Base-by-base conservation (phyloP, 2,329 filamentous ascomycete genomes). In the Cladophialophora yegresii region DNA sequence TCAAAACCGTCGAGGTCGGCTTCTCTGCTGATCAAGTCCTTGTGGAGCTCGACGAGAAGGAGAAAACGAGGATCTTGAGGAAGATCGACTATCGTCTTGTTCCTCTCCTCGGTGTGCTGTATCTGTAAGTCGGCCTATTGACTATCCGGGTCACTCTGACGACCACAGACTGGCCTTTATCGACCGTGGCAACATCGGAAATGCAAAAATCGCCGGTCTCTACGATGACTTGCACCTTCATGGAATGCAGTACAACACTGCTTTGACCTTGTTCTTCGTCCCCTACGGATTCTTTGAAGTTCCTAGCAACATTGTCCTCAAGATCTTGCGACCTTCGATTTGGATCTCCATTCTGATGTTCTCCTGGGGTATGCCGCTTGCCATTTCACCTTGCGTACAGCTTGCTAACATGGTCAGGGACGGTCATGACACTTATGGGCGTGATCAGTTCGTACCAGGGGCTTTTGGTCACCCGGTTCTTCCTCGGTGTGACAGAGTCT, bases 261-360 rank as follows among this genome's bases (percentile, higher is more conserved):
- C 70, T 7, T 53, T 71, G 51, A 63, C 68, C 9, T 57, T 72
- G 10, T 72, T 72, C 62, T 73, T 73, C 56, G 62, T 70, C 20
- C 63, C 68, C 6, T 71, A 71, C 61, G 54, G 62, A 40, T 23
- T 70, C 20, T 66, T 71, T 30, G 69, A 82, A 67, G 73, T 83
- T 3, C 81, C 81, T 4, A 78, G 77, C 68, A 83, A 83, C 68
- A 68, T 82, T 20, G 78, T 89, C 9, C 72, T 83, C 58, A 79
- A 78, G 62, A 62, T 68, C 1, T n/a, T 71, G 2, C 58, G 65
- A 7, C 69, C 67, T 28, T 66, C 66, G 10, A 55, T 66, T 4
- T 70, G 65, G 68, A 56, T 71, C 12, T 58, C 63, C 26, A 56
- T 67, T 40, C 50, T 71, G 23, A 62, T 56, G 51, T 64, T 67